Base-by-base conservation (phyloP, 2,329 filamentous ascomycete species). In the Lasiodiplodia sp. region DNA sequence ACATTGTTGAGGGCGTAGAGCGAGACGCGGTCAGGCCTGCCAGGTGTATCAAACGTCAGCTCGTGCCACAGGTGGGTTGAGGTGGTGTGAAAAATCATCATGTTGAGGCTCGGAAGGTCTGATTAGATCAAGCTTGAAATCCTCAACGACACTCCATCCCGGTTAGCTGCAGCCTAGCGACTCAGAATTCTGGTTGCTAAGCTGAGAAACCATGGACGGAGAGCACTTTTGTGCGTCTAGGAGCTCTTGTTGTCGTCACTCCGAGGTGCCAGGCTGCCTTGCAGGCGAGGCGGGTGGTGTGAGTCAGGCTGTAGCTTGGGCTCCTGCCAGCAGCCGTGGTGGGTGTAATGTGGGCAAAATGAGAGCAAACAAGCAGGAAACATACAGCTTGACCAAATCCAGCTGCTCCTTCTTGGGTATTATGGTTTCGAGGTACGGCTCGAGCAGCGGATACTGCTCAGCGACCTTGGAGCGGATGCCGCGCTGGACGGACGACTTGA, bases 401-500 rank as follows among this genome's bases (percentile, higher is more conserved):
- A 98, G 85, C 71, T 96, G 93, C 69, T 92, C 89, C 81, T 98
- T 99, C 83, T 98, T 98, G 63, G 96, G 96, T 73, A 99, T 86
- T 75, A 98, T 89, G 79, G 96, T 93, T 80, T 99, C 96, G 81
- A 97, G 96, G 82, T 93, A 88, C 0, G 93, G 92, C 73, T 89
- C 89, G 64, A 98, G 91, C 64, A 92, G 88, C 2, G 96, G 96
- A 82, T 96, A 97, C 66, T 92, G 92, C 69, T 93, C 86, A 72
- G 96, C 85, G 73, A 98, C 88, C 76, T 92, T 92, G 76, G 90
- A 86, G 74, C 96, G 92, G 75, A 99, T 90, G 72, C 85, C 88
- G 77, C 96, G 92, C 84, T 97, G 94, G 68, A 93, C 93, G 28
- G 94, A 97, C 72, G 95, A 97, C 84, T 98, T 99, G 82, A 98